Evolutionary conservation across 306 rosid genomes (phyloP).

Genomic region (Fagus crenata): DNA sequence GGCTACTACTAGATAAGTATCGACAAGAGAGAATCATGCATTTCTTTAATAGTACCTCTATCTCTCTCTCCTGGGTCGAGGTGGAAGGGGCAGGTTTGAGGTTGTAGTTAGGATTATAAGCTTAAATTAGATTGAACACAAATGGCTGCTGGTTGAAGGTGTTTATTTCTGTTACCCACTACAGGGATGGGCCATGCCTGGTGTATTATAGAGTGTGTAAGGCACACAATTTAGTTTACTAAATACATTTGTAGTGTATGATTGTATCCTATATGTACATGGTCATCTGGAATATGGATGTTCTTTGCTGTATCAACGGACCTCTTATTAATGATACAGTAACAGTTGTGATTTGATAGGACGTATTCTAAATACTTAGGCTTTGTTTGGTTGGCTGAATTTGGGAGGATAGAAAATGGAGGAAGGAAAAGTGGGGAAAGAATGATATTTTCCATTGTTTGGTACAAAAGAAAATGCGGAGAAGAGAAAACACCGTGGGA

Average conservation of each 20-base stretch:
- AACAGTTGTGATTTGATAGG: neutral
- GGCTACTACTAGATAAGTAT: conserved; percentile 11
- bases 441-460: too few species aligned
- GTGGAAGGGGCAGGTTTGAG: conserved; percentile 18
- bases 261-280: neutral
- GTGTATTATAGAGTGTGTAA: neutral
- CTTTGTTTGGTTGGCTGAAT: too few species aligned
- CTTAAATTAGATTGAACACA: neutral
- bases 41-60: neutral
- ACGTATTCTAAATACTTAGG: neutral
- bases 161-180: too few species aligned
- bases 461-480: too few species aligned
- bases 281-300: neutral
- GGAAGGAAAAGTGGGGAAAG: too few species aligned
- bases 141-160: neutral
- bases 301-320: neutral
- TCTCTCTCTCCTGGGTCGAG: conserved; percentile 4
- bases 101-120: neutral
- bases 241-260: neutral
- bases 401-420: too few species aligned
- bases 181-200: neutral
- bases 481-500: too few species aligned
- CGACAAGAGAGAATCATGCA: neutral
- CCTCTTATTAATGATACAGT: neutral
- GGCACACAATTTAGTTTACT: neutral